Percentiles rank a stretch among this genome's conserved stretches.
phyloP scores from a whole-genome alignment of 2,329 filamentous ascomycete species.

The Neurospora sp. region DNA sequence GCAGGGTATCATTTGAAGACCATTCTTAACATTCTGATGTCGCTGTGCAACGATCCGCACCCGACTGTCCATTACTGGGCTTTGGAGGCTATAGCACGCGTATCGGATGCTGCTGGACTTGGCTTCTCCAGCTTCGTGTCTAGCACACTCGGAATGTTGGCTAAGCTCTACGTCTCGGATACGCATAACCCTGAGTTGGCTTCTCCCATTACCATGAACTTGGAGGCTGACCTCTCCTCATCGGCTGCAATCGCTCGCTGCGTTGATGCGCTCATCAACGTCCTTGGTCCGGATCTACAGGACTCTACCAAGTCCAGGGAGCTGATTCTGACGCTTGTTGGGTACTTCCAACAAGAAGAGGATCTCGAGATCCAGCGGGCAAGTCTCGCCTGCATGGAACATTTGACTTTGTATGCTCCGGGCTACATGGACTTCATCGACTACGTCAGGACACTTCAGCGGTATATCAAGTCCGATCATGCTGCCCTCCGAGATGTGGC shows the following conservation, averaged over 20 bases:
- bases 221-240: constrained; percentile 77
- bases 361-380: constrained; percentile 62
- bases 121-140: constrained; percentile 87
- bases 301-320: constrained; percentile 87
- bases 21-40: constrained; percentile 97
- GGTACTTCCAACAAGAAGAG: constrained; percentile 69
- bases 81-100: constrained; percentile 73
- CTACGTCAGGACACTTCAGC: constrained; percentile 77
- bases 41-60: constrained; percentile 88
- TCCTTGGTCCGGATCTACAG: constrained; percentile 88
- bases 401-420: constrained; percentile 84
- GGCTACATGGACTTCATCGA: constrained; percentile 73
- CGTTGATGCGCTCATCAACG: constrained; percentile 92
- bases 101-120: constrained; percentile 84
- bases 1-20: constrained; percentile 94
- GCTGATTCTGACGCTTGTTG: constrained; percentile 77
- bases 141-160: constrained; percentile 84
- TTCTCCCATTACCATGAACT: constrained; percentile 75
- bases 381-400: constrained; percentile 75
- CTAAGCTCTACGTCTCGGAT: constrained; percentile 84
- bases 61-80: constrained; percentile 96
- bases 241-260: constrained; percentile 76
- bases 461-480: constrained; percentile 60
- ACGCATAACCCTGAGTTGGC: constrained; percentile 79
- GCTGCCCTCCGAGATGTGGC: constrained; percentile 66